A percentile compares a stretch with the other conserved stretches of the same genome.
phyloP scores from a whole-genome alignment of 306 rosid species.

The Lathyrus tuberosus region DNA sequence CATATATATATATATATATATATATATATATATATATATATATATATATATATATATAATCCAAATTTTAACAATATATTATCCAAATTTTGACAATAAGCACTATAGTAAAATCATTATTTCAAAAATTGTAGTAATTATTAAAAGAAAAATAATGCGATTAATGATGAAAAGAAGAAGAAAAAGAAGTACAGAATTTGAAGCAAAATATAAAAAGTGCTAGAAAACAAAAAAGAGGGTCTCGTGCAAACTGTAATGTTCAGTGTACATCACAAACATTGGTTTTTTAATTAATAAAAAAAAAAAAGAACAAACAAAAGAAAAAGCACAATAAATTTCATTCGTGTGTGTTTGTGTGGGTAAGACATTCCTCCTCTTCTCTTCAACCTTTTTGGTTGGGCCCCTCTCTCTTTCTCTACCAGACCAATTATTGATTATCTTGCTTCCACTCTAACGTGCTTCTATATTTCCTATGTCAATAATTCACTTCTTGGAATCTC shows the following conservation, averaged over 20 bases:
- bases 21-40: too few relatives aligned
- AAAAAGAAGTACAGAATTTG: neutral
- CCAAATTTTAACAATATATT: too few relatives aligned
- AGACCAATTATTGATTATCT: conserved; percentile 38
- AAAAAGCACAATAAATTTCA: conserved; percentile 41
- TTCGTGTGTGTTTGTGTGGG: conserved; percentile 67
- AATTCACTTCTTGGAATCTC: conserved; percentile 11
- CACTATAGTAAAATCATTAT: too few relatives aligned
- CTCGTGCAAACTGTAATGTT: conserved; percentile 85
- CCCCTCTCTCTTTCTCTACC: conserved; percentile 19
- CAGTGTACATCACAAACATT: conserved; percentile 59
- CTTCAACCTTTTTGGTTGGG: conserved; percentile 36
- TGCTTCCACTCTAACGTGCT: conserved; percentile 32
- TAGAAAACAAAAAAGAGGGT: conserved; percentile 77
- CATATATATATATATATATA: neutral
- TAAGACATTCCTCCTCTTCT: conserved; percentile 52
- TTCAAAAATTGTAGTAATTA: too few relatives aligned
- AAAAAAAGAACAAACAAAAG: conserved; percentile 16
- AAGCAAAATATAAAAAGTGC: conserved; percentile 45
- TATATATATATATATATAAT: too few relatives aligned
- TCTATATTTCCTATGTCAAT: conserved; percentile 32
- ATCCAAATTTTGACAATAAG: too few relatives aligned
- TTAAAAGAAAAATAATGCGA: neutral
- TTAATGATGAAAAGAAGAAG: neutral
- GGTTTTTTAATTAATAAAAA: conserved; percentile 26